Evolutionary conservation across 441 rosid species (phyloP), one percentile per base, ranked within the genome.

Genomic region (Raphanus hybrid): DNA sequence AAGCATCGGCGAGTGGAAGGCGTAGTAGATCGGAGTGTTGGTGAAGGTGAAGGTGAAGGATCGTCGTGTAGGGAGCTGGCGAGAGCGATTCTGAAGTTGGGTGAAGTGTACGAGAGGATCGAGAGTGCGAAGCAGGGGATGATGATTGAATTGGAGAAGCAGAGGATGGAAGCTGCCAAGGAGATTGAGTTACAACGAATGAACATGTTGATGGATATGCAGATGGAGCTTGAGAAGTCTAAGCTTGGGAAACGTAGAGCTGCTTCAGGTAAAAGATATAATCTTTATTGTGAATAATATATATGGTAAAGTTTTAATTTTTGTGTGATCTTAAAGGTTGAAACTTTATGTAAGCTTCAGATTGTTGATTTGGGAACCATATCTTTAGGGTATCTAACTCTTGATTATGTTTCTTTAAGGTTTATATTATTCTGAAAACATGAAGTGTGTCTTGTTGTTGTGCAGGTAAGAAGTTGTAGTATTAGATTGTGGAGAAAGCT

Each of bases 131-230:
- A 88, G 82, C 93, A 87, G 84, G 82, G 83, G 74, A 89, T 84
- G 82, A 83, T 90, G 90, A 75, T 91, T 77, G 93, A 89, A 35
- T 70, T 92, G 85, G 97, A 92, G 91, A 91, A 88, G 76, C 90
- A 90, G 87, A 77, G 97, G 55, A 87, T 92, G 95, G 84, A 86
- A 83, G 83, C 88, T 12, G 83, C 91, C 0, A 90, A 89, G 70
- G 94, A 92, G 71, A 75, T 94, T 48, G 97, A 91, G 86, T 86
- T 87, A 43, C 90, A 90, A 69, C 83, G 91, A 57, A 87, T 94
- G 93, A 86, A 89, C 50, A 84, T 89, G 88, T 81, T 92, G 37
- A 79, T 86, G 72, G 92, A 86, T 71, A 87, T 92, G 63, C 93
- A 91, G 59, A 50, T 90, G 85, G 90, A 87, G 79, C 83, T 89